Percentiles rank a stretch among this genome's conserved stretches.
phyloP scores from a whole-genome alignment of 805 yeast genomes.

The Saccharomycopsis babjevae region DNA sequence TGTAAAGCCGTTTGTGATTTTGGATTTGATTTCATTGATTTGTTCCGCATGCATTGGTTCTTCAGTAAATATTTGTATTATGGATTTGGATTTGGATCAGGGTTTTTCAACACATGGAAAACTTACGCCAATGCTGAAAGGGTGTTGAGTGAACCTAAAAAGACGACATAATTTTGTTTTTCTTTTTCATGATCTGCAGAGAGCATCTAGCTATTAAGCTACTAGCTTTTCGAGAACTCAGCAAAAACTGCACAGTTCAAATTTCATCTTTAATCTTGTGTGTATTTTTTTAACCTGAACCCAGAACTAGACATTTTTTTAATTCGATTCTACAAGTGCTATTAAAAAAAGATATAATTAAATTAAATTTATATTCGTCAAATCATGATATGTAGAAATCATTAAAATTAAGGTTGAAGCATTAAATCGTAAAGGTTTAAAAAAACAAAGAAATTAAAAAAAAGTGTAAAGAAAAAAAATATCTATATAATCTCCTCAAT shows the following conservation, averaged over 20 bases:
- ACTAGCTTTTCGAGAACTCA: no score
- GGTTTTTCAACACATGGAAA: conserved; percentile 10
- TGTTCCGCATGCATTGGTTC: conserved; percentile 6
- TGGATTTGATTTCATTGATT: conserved; percentile 16
- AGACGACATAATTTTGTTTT: background rate
- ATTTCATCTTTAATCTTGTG: no score
- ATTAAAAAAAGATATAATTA: background rate
- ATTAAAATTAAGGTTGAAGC: background rate
- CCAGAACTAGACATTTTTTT: no score
- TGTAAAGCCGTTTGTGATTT: conserved; percentile 12
- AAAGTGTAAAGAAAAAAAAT: background rate
- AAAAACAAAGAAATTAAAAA: background rate
- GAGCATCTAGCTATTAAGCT: no score
- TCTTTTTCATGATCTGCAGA: no score
- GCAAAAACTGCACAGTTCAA: no score
- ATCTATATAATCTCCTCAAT: background rate
- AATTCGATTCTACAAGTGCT: no score
- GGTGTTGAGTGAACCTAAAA: conserved; percentile 1
- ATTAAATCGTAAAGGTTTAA: background rate
- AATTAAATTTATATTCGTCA: background rate
- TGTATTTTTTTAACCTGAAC: no score
- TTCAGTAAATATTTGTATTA: conserved; percentile 9
- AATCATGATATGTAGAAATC: background rate
- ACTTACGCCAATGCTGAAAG: conserved; percentile 4
- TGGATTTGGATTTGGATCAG: conserved; percentile 12